Conservation (phyloP, 306 rosid species). For the Sicyos baderoa region DNA sequence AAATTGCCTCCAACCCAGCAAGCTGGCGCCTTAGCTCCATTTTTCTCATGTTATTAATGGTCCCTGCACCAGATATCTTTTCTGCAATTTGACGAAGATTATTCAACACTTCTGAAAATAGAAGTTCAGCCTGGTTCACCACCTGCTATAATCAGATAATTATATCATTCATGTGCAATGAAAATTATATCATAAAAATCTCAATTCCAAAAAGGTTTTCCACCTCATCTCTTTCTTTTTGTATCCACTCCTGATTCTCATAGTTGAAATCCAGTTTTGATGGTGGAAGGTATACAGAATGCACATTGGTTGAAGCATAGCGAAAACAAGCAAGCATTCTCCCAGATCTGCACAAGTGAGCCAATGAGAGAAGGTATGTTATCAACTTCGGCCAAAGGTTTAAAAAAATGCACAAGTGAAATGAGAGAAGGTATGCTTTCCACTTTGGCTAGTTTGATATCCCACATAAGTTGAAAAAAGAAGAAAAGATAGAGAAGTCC, state of each 20-base stretch:
- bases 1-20: conserved; percentile 56
- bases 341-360: conserved; percentile 56
- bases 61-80: conserved; percentile 26
- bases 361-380: neutral
- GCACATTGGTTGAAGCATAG: conserved; percentile 82
- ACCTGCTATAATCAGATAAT: conserved; percentile 43
- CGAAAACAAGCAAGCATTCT: conserved; percentile 98
- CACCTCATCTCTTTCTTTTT: conserved; percentile 71
- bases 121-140: conserved; percentile 61
- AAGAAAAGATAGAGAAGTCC: neutral
- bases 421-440: conserved; percentile 5
- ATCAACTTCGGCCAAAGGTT: neutral
- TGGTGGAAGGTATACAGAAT: conserved; percentile 89
- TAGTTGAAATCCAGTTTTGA: conserved; percentile 52
- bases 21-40: conserved; percentile 52
- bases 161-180: neutral
- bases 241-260: conserved; percentile 80
- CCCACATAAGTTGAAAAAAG: neutral
- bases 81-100: conserved; percentile 67
- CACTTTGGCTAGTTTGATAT: conserved; percentile 1
- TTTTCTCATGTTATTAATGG: conserved; percentile 30
- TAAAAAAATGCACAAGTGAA: conserved; percentile 25
- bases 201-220: neutral
- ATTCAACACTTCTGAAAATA: conserved; percentile 79
- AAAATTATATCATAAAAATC: neutral